Evolutionary conservation across 2,329 filamentous ascomycete genomes (phyloP), one percentile per base, ranked within the genome.

Genomic region (Calonectria hawksworthii): DNA sequence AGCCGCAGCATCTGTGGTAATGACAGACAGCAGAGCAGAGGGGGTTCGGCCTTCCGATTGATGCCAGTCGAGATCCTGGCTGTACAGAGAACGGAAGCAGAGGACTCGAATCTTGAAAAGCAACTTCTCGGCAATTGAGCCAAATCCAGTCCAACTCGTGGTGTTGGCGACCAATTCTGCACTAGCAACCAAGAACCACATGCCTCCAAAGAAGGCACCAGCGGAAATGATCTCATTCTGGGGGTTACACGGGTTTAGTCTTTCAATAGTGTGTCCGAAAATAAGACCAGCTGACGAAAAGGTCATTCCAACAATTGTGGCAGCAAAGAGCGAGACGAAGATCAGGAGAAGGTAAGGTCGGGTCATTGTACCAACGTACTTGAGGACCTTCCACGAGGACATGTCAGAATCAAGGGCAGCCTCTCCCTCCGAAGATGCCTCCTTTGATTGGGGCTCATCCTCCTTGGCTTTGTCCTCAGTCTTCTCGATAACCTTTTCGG

Each of bases 51-150:
- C 89, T 28, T 90, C 88, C 0, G 92, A 92, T 80, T 94, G 91
- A 79, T 95, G 93, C 93, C 93, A 95, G 74, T 93, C 89, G 63
- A 94, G 85, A 75, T 92, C 91, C 83, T 94, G 93, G 73, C 91
- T 87, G 66, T 94, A 89, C 1, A 95, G 84, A 0, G 93, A 91
- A 3, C 92, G 89, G 81, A 95, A 91, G 0, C 92, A 93, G 1
- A 93, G 83, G 2, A 93, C 89, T 68, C 93, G 88, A 13, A 94
- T 89, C 56, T 87, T 89, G 82, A 92, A 93, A 1, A 95, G 86
- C 1, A 94, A 84, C 75, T 92, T 91, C 81, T 95, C 93, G 0
- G 93, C 90, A 11, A 86, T 75, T 38, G 82, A 82, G 10, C 86
- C 84, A 85, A 91, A 90, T 30, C 85, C 84, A 1, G 86, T 87